A percentile compares a stretch with the other conserved stretches of the same genome.
These are phyloP conservation scores for Phytophthora colocasiae DNA, from an alignment of 352 stramenopile genomes.

Conservation along the genomic window DNA sequence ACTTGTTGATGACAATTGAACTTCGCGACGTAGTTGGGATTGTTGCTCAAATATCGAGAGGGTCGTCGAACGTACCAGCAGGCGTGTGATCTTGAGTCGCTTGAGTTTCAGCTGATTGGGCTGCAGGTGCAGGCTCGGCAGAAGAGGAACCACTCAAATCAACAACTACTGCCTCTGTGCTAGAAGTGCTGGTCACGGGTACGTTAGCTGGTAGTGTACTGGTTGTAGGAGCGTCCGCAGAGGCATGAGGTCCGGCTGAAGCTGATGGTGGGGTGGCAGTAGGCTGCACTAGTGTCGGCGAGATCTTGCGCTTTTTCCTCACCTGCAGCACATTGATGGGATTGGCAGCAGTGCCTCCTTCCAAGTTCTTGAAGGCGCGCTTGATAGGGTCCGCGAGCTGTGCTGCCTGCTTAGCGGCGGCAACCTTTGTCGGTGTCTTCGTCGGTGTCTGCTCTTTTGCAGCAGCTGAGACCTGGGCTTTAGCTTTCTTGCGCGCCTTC, in stretches of 20 bases:
- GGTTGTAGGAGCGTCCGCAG: neutral
- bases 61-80: conserved; percentile 38
- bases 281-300: conserved; percentile 45
- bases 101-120: conserved; percentile 10
- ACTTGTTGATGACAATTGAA: conserved; percentile 23
- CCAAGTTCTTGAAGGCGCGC: conserved; percentile 26
- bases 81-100: conserved; percentile 4
- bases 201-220: conserved; percentile 3
- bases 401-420: conserved; percentile 39
- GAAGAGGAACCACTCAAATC: conserved; percentile 19
- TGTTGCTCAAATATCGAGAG: conserved; percentile 35
- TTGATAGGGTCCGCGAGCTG: conserved; percentile 27
- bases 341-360: conserved; percentile 22
- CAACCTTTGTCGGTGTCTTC: conserved; percentile 31
- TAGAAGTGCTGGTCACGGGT: conserved; percentile 6
- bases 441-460: conserved; percentile 28
- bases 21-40: conserved; percentile 4
- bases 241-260: neutral
- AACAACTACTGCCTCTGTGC: conserved; percentile 5
- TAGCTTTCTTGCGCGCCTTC: conserved; percentile 66
- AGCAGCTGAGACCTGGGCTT: conserved; percentile 19
- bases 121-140: conserved; percentile 6
- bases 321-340: conserved; percentile 77
- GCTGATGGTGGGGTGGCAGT: conserved; percentile 9
- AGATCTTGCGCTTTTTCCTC: conserved; percentile 86